Base-by-base conservation (phyloP, 768 basidiomycete species). In the Hydnum rufescens region DNA sequence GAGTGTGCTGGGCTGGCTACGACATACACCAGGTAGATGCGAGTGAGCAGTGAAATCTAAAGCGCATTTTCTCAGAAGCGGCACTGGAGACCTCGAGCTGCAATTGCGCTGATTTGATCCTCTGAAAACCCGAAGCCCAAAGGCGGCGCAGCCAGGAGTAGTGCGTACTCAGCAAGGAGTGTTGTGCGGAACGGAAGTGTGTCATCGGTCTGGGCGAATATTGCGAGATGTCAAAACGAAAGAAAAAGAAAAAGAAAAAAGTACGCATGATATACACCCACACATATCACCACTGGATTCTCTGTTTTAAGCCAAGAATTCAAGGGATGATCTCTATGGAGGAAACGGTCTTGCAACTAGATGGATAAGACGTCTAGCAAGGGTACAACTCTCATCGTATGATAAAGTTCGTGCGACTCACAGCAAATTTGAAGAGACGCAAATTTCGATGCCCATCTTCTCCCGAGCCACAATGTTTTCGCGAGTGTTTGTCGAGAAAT, bases 211-310 rank as follows among this genome's bases (percentile, higher is more conserved):
- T 87, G 56, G n/a, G 32, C 23, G 54, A 42, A 22, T 8, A 55
- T 32, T 32, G 5, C 29, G 18, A 22, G 47, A 22, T 28, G 6
- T 5, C n/a, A 19, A 48, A 5, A 5, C n/a, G 19, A 49, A 22
- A 23, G 8, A 6, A 49, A 5, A 26, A 26, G 16, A 16, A 47
- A 47, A 16, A 16, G 26, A 8, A 5, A n/a, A 32, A 30, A 39
- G 43, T 46, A 29, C 42, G 30, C 26, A 58, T 36, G 55, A 23
- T 32, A 5, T 23, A 25, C 4, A 68, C 78, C 56, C 64, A 88
- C 86, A 60, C 82, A 88, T 53, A 89, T 81, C 5, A 74, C 71
- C 34, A 88, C 68, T 0, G 83, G 82, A 58, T 87, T 81, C 13
- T 28, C 25, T 16, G 8, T 16, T 26, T 13, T 25, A 8, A 47